Evolutionary conservation across 2,329 filamentous ascomycete genomes (phyloP), one percentile per base, ranked within the genome.

Genomic region (Biscogniauxia marginata): DNA sequence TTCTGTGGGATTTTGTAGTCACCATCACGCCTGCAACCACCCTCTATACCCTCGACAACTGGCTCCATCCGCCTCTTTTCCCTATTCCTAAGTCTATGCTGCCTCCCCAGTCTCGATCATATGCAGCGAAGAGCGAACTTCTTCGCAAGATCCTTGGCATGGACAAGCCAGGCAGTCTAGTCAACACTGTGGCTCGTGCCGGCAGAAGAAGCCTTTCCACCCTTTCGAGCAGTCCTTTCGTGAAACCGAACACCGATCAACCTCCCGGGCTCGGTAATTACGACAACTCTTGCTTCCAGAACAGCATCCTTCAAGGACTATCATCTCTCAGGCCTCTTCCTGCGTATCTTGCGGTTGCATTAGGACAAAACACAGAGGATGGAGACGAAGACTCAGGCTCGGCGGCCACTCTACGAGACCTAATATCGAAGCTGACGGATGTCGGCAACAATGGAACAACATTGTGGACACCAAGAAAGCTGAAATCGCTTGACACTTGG

Each of bases 261-360:
- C 89, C 79, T 50, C 81, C 78, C 1, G 95, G 95, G 0, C 76
- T 98, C 52, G 91, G 91, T 8, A 99, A 99, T 71, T 88, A 87
- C 76, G 91, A 96, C 76, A 96, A 97, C 71, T 96, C 92, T 1
- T 98, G 95, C 77, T 99, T 96, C 72, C 95, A 98, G 73, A 99
- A 99, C 73, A 97, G 93, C 70, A 88, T 97, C 19, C 84, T 99
- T 9, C 92, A 96, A 71, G 87, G 88, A 6, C 77, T 98, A 45
- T 87, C 93, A 1, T 88, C 93, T 3, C 78, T 98, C 24, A 81
- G 83, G 18, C 83, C 87, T 4, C 77, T 98, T 24, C 82, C 83
- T 22, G 76, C 75, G 2, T 95, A 91, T 66, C 80, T 96, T 7
- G 76, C 75, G 1, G 75, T 72, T 7, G 73, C 76, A 1, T 48